Evolutionary conservation across 164 flowering plant species (phyloP).

Genomic region (Tetracentron sinense): DNA sequence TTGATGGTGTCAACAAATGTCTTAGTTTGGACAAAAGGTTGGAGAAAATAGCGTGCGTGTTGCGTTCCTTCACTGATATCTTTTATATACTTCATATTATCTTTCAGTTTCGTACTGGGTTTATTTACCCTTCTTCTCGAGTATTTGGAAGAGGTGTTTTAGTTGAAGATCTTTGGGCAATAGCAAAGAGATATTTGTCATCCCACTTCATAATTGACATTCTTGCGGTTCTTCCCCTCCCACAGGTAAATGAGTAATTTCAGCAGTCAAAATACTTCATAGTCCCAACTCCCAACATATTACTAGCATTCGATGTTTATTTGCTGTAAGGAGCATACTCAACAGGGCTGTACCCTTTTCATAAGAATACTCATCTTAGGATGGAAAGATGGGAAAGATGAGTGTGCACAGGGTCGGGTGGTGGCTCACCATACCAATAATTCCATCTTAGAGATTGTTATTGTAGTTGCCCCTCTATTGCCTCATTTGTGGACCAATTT

Average conservation of each 20-base stretch:
- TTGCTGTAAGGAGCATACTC: too few species aligned
- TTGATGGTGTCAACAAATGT: conserved; percentile 45
- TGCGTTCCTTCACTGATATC: conserved; percentile 76
- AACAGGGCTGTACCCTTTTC: too few species aligned
- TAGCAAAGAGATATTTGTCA: conserved; percentile 70
- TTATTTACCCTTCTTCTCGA: conserved; percentile 85
- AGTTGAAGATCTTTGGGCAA: conserved; percentile 61
- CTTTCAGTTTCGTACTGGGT: conserved; percentile 84
- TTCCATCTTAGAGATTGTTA: too few species aligned
- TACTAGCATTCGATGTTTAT: too few species aligned
- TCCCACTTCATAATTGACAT: conserved; percentile 78
- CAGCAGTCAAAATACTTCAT: not conserved
- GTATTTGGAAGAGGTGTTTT: conserved; percentile 94
- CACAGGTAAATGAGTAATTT: conserved; percentile 58
- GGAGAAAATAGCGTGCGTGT: conserved; percentile 57
- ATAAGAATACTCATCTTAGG: too few species aligned
- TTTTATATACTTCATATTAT: conserved; percentile 77
- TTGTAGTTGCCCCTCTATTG: too few species aligned
- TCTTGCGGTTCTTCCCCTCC: conserved; percentile 93
- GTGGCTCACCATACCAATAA: too few species aligned
- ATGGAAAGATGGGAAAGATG: too few species aligned
- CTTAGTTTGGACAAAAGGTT: conserved; percentile 54
- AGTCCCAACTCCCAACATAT: not conserved
- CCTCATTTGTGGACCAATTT: too few species aligned
- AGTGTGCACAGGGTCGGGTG: too few species aligned